These are phyloP conservation scores for Spironucleus salmonicida DNA, from an alignment of 208 protist species.

Conservation along the genomic window DNA sequence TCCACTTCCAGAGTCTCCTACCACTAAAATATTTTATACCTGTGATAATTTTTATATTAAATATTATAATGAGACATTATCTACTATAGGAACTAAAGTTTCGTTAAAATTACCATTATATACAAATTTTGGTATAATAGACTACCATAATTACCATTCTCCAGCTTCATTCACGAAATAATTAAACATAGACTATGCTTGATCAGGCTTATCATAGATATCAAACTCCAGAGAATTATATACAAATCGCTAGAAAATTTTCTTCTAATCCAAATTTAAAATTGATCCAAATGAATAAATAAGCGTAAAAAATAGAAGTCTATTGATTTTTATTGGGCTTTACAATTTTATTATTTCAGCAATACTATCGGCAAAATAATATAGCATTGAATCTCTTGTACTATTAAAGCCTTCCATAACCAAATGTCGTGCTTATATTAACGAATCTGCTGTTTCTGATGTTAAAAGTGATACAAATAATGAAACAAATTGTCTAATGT, in stretches of 20 bases:
- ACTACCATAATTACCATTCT: neutral
- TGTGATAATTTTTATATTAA: constrained; percentile 48
- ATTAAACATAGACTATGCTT: constrained; percentile 66
- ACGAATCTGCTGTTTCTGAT: neutral
- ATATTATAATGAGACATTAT: constrained; percentile 75
- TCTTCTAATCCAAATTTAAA: constrained; percentile 1
- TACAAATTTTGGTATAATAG: neutral
- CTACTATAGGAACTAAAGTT: constrained; percentile 79
- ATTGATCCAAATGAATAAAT: constrained; percentile 17
- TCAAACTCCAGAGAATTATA: constrained; percentile 16
- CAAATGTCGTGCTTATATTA: neutral
- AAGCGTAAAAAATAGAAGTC: neutral
- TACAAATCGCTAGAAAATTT: constrained; percentile 25
- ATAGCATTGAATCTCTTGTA: neutral
- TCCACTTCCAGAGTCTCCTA: constrained; percentile 58
- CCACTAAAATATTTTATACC: constrained; percentile 48
- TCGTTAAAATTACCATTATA: constrained; percentile 62
- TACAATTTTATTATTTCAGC: neutral
- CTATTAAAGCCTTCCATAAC: neutral
- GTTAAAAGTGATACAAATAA: neutral
- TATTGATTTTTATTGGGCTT: neutral
- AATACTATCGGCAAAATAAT: neutral
- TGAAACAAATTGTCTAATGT: neutral
- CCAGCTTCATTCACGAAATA: constrained; percentile 66
- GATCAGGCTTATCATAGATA: constrained; percentile 41